A percentile compares a stretch with the other conserved stretches of the same genome.
These are phyloP conservation scores for Alloteropsis semialata DNA, from an alignment of 176 grass and related monocot species.

Conservation along the genomic window DNA sequence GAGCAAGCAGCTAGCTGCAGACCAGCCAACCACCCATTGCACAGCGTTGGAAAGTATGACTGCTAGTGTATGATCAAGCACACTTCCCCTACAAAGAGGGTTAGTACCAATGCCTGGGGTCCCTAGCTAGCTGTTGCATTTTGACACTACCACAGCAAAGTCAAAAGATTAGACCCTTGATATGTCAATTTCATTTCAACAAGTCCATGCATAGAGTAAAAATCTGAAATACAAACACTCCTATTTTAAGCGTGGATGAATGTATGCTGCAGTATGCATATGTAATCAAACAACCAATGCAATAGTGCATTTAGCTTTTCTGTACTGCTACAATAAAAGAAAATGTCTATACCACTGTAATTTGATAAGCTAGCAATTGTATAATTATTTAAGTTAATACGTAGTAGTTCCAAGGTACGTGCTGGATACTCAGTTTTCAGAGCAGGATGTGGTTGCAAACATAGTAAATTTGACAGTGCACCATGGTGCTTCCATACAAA, in stretches of 20 bases:
- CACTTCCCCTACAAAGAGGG: constrained; percentile 27
- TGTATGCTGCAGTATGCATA: background rate
- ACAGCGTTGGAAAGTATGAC: constrained; percentile 36
- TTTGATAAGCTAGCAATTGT: background rate
- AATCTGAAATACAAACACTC: background rate
- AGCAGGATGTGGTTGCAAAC: background rate
- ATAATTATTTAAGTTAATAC: background rate
- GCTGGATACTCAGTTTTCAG: background rate
- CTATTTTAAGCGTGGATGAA: background rate
- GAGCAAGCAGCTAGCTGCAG: constrained; percentile 32
- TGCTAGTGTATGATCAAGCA: constrained; percentile 37
- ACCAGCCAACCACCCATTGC: constrained; percentile 41
- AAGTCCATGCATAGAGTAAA: background rate
- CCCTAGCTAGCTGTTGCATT: constrained; percentile 32
- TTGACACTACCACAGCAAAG: constrained; percentile 12
- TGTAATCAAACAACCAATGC: background rate
- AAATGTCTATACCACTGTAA: background rate
- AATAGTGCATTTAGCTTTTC: background rate
- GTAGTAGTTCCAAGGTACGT: background rate
- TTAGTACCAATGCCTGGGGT: constrained; percentile 21
- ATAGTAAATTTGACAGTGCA: background rate
- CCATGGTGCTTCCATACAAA: background rate
- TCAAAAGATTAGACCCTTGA: constrained; percentile 11
- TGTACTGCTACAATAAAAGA: background rate
- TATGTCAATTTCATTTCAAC: constrained; percentile 5